These are phyloP conservation scores for Testicularia cyperi DNA, from an alignment of 1,284 basidiomycete species.

Conservation along the genomic window DNA sequence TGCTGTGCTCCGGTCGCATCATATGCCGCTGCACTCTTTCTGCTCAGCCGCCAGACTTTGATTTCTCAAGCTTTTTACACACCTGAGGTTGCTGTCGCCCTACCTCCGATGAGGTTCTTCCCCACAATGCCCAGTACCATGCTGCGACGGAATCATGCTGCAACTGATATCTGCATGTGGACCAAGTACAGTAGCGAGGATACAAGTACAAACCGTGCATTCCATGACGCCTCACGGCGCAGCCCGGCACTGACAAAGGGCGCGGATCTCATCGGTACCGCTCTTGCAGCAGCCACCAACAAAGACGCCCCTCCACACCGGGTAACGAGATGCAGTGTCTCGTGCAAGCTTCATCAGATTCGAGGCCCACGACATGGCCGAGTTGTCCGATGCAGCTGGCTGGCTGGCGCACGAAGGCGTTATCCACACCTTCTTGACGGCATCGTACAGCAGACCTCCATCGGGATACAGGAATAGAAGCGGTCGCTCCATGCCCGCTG, in stretches of 20 bases:
- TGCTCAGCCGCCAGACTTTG: too few relatives aligned
- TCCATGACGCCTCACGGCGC: constrained; percentile 1
- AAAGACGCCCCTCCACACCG: constrained; percentile 39
- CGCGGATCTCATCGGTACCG: constrained; percentile 37
- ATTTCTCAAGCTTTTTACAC: too few relatives aligned
- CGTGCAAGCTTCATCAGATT: constrained; percentile 33
- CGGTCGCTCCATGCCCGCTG: constrained; percentile 16
- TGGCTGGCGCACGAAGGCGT: constrained; percentile 12
- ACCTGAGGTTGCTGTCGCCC: too few relatives aligned
- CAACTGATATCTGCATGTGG: too few relatives aligned
- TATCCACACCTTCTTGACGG: constrained; percentile 36
- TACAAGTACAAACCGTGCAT: background rate
- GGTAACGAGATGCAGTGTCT: constrained; percentile 5
- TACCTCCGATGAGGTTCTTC: too few relatives aligned
- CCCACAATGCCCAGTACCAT: too few relatives aligned
- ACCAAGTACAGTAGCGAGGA: too few relatives aligned
- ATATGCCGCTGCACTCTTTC: too few relatives aligned
- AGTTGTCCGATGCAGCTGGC: constrained; percentile 4
- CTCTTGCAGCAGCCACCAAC: constrained; percentile 51
- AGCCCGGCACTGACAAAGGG: constrained; percentile 21
- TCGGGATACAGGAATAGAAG: constrained; percentile 53
- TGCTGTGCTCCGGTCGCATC: too few relatives aligned
- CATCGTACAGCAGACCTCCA: constrained; percentile 51
- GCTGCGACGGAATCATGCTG: too few relatives aligned
- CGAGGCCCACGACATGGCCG: constrained; percentile 30